These are phyloP conservation scores for Metschnikowia lunata DNA, from an alignment of 805 yeast genomes.

Conservation along the genomic window DNA sequence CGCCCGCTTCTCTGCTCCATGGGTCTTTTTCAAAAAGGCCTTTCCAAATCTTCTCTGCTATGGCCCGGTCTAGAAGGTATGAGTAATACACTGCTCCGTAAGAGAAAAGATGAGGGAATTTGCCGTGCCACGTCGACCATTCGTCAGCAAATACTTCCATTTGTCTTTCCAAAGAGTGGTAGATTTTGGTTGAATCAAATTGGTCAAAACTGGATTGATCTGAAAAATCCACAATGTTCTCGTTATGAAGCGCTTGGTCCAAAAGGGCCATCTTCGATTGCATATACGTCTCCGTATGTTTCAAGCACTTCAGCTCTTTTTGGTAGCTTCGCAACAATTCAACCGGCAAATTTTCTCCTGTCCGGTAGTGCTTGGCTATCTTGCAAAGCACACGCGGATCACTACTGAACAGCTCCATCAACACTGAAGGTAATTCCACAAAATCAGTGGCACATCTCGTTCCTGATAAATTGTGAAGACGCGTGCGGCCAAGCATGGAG, in stretches of 20 bases:
- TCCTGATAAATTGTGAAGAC: slow-evolving; percentile 87
- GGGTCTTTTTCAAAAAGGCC: slow-evolving; percentile 70
- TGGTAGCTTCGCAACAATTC: slow-evolving; percentile 49
- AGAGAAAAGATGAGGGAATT: slow-evolving; percentile 87
- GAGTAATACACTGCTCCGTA: slow-evolving; percentile 95
- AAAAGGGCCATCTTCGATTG: slow-evolving; percentile 87
- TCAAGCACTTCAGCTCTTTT: slow-evolving; percentile 47
- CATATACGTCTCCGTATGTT: slow-evolving; percentile 71
- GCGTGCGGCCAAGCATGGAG: slow-evolving; percentile 91
- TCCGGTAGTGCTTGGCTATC: slow-evolving; percentile 68
- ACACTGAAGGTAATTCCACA: slow-evolving; percentile 93
- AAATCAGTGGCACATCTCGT: slow-evolving; percentile 95
- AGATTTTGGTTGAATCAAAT: slow-evolving; percentile 52
- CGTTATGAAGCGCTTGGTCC: slow-evolving; percentile 73
- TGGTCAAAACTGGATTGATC: slow-evolving; percentile 6
- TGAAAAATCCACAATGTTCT: slow-evolving; percentile 33
- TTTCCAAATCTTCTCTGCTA: slow-evolving; percentile 82
- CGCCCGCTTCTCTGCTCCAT: slow-evolving; percentile 68
- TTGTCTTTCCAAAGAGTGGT: slow-evolving; percentile 60
- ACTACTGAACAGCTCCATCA: slow-evolving; percentile 90
- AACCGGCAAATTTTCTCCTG: slow-evolving; percentile 57
- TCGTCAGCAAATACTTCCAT: slow-evolving; percentile 62
- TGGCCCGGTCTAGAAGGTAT: slow-evolving; percentile 85
- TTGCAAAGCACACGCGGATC: slow-evolving; percentile 69
- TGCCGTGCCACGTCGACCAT: slow-evolving; percentile 85